Conservation (phyloP, 2,329 filamentous ascomycete genomes). For the Colletotrichum sp. region DNA sequence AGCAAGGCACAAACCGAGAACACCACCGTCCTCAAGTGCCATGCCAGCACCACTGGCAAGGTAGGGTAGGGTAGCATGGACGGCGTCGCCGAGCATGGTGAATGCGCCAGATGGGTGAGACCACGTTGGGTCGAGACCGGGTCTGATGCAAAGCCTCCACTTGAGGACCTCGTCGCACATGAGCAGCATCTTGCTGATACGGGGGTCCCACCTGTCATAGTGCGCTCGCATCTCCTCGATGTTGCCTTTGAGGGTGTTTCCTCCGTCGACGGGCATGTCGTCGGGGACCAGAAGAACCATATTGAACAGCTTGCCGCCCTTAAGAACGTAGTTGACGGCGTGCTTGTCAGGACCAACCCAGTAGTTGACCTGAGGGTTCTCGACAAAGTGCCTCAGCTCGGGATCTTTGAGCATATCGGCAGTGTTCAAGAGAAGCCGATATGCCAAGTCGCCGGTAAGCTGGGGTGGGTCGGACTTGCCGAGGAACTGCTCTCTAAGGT, state of each 20-base stretch:
- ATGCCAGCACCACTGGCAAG: conserved; percentile 62
- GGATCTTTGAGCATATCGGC: conserved; percentile 28
- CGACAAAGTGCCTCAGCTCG: conserved; percentile 24
- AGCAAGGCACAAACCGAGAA: conserved; percentile 59
- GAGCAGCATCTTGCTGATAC: conserved; percentile 58
- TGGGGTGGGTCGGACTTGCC: conserved; percentile 20
- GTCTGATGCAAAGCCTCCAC: conserved; percentile 64
- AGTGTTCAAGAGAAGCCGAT: conserved; percentile 29
- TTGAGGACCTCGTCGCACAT: conserved; percentile 65
- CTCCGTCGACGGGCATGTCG: conserved; percentile 37
- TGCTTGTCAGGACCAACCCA: conserved; percentile 32
- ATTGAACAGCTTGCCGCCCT: conserved; percentile 30
- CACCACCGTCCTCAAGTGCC: conserved; percentile 65
- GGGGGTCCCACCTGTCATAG: conserved; percentile 63
- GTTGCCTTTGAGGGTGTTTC: conserved; percentile 46
- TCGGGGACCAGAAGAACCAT: conserved; percentile 47
- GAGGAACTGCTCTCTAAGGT: conserved; percentile 9
- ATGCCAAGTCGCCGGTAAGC: conserved; percentile 32
- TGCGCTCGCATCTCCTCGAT: conserved; percentile 52
- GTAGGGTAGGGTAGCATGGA: conserved; percentile 70
- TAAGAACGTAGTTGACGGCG: conserved; percentile 31
- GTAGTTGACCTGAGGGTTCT: conserved; percentile 27
- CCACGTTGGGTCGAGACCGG: conserved; percentile 57
- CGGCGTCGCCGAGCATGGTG: conserved; percentile 67
- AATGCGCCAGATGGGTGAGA: conserved; percentile 60